Conservation (phyloP, 805 yeast species). For the Cyberlindnera suaveolens region DNA sequence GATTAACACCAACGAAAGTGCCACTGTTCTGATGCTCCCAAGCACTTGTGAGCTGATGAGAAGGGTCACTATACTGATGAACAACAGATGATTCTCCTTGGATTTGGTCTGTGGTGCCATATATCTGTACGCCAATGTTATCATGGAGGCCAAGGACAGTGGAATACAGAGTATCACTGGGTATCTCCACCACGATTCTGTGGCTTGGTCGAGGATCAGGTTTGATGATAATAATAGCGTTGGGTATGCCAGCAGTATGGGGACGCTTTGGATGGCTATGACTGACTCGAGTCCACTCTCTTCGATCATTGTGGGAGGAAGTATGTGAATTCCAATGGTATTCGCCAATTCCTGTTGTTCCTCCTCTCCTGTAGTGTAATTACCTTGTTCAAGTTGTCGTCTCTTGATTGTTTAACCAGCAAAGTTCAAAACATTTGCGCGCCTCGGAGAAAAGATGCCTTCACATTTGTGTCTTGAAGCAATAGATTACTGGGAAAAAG, state of each 20-base stretch:
- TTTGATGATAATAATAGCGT: conserved; percentile 19
- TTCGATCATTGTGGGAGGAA: not conserved
- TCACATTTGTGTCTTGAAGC: too few species aligned
- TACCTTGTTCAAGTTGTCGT: not conserved
- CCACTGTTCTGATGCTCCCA: conserved; percentile 21
- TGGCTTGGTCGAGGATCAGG: conserved; percentile 10
- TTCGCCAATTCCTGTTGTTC: not conserved
- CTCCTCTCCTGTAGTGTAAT: too few species aligned
- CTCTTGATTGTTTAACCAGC: not conserved
- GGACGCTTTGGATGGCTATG: conserved; percentile 19
- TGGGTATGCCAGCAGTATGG: conserved; percentile 23
- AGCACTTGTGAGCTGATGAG: conserved; percentile 9
- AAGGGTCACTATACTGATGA: conserved; percentile 8
- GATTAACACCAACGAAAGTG: conserved; percentile 15
- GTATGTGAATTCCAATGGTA: not conserved
- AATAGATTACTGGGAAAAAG: too few species aligned
- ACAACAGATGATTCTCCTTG: not conserved
- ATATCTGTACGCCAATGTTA: conserved; percentile 10
- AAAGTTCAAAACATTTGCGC: too few species aligned
- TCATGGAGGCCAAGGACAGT: conserved; percentile 9
- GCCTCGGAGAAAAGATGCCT: too few species aligned
- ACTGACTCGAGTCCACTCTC: conserved; percentile 16
- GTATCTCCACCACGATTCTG: not conserved
- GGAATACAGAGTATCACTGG: conserved; percentile 9
- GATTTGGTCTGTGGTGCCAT: not conserved